Evolutionary conservation across 2,329 filamentous ascomycete species (phyloP), one percentile per base, ranked within the genome.

Genomic region (Aspergillus thermomutatus): DNA sequence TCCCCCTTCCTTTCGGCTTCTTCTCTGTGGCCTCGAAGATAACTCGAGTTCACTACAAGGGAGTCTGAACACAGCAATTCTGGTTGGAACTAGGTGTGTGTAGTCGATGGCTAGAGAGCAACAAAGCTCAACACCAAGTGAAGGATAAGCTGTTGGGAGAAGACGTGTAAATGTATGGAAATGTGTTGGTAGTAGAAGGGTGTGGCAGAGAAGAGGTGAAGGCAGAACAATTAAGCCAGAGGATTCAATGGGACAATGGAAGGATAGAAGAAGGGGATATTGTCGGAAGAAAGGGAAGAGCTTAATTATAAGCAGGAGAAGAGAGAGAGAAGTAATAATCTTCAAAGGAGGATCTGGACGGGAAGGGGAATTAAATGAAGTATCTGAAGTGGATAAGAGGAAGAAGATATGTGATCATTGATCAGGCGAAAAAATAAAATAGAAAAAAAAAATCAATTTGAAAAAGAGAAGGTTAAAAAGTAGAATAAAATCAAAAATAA

Each of bases 351-450:
- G 55, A 59, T 54, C 48, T 52, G 55, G 59, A 61, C 64, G 65
- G 68, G 65, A 66, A 69, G 66, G 61, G 63, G 62, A 66, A 60
- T 61, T 62, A 66, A 66, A 65, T 61, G 63, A 63, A 64, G 62
- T 62, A 63, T 63, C 60, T 56, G 54, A 52, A 67, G 68, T 70
- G 68, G 69, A 70, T 69, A 69, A 64, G 14, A 37, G 31, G 31
- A 37, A 17, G 31, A 37, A 37, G 64, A 66, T 67, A 67, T 68
- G 64, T 67, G 69, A 71, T 70, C 69, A 69, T 64, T 68, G 69
- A 71, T 69, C 69, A 68, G 68, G 68, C 68, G 61, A 60, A 60
- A 62, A 60, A 63, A 56, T 59, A 61, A 65, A n/a, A n/a, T n/a
- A n/a, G n/a, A n/a, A n/a, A n/a, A n/a, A 64, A 19, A 56, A 53